Evolutionary conservation across 2,329 filamentous ascomycete genomes (phyloP).

Genomic region (Purpureocillium lavendulum): DNA sequence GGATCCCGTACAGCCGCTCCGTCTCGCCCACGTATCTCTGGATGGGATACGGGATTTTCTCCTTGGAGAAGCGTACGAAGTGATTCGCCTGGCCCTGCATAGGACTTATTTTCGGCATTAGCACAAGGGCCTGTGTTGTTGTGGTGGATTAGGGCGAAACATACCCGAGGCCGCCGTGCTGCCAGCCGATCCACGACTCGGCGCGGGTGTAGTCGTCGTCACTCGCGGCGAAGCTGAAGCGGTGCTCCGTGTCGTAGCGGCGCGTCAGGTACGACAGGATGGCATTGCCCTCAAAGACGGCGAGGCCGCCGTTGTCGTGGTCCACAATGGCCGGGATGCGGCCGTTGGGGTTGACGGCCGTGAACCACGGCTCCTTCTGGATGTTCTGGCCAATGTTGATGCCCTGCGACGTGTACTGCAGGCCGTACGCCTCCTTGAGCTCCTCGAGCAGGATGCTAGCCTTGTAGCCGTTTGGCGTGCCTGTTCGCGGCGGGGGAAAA

Average conservation of each 20-base stretch:
- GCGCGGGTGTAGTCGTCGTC: slow-evolving; percentile 25
- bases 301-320: slow-evolving; percentile 51
- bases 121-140: too few species aligned
- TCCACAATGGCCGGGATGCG: slow-evolving; percentile 59
- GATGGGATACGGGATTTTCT: slow-evolving; percentile 61
- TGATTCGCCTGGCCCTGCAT: slow-evolving; percentile 70
- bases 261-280: slow-evolving; percentile 68
- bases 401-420: slow-evolving; percentile 48
- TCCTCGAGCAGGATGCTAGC: slow-evolving; percentile 56
- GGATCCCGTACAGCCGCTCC: slow-evolving; percentile 62
- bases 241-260: slow-evolving; percentile 57
- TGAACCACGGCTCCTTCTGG: slow-evolving; percentile 62
- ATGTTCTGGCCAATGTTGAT: slow-evolving; percentile 54
- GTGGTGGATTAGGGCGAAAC: too few species aligned
- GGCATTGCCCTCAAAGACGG: slow-evolving; percentile 66
- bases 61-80: slow-evolving; percentile 59
- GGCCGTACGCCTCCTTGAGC: slow-evolving; percentile 55
- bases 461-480: slow-evolving; percentile 48
- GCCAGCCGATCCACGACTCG: slow-evolving; percentile 53
- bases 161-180: slow-evolving; percentile 61
- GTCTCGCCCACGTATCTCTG: slow-evolving; percentile 71
- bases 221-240: slow-evolving; percentile 28
- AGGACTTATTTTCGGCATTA: slow-evolving; percentile 25
- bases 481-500: slow-evolving; percentile 13
- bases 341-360: slow-evolving; percentile 53